Evolutionary conservation across 768 basidiomycete species (phyloP), one percentile per base, ranked within the genome.

Genomic region (Lyophyllum shimeji): DNA sequence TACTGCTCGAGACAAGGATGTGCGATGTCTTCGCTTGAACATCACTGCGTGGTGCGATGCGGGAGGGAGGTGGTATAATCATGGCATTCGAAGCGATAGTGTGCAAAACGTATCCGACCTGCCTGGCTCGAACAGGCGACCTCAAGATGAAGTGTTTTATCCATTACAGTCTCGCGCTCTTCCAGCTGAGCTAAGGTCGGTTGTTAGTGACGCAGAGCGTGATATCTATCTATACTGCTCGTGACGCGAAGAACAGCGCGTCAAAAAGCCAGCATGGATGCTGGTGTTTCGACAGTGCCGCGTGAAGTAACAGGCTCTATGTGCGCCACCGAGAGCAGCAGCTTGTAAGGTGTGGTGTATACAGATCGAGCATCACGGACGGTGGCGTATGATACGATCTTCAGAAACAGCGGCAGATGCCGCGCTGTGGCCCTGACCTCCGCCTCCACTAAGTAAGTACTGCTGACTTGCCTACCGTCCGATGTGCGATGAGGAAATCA

Each of bases 131-230:
- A 59, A 59, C 58, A 59, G 53, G 53, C 53, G 58, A 25, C 53
- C 46, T 59, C 49, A 47, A 58, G 53, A 58, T 58, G 37, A 18
- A 20, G 39, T 40, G 18, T 1, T 7, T 29, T 18, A 58, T 24
- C 57, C 52, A 34, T 77, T 75, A 76, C 75, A 75, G 74, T 75
- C 72, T 74, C 60, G 68, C 70, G 75, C 75, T 76, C 75, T 76
- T 70, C 74, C 75, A 76, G 70, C 74, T 76, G 74, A 76, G 74
- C 75, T 76, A 76, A 71, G 68, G 69, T 71, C 68, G 71, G 73
- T 18, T 45, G 18, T 17, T 29, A 46, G 15, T 21, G 6, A 3
- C 23, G 13, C 43, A 21, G 8, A 44, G 23, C 23, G 31, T 44
- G 4, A 5, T 15, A 6, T 44, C 20, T 44, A 20, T 5, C 43